Base-by-base conservation (phyloP, 2,329 filamentous ascomycete genomes). In the Sporothrix globosa region DNA sequence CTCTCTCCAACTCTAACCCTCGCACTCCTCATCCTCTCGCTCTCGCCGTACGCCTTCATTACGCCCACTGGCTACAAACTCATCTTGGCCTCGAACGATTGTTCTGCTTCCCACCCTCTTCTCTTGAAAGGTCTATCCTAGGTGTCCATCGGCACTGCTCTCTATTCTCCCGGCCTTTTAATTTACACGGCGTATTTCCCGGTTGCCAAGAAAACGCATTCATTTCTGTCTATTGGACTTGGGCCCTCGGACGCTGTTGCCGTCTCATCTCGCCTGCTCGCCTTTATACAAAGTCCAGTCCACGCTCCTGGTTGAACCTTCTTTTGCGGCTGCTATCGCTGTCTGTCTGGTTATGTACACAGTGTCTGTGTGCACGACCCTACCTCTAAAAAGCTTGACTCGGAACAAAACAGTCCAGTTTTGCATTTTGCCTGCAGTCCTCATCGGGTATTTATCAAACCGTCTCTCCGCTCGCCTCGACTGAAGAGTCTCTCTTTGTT, bases 121-220 rank as follows among this genome's bases (percentile, higher is more conserved):
- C 63, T 53, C 63, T 52, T 50, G 27, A 48, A 1, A 34, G 9
- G 27, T 34, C 68, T 54, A 24, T 65, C 24, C 58, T 69, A 39
- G 27, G 34, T 34, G 58, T 46, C 68, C 63, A 24, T 66, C 19
- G 63, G 27, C 41, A 46, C n/a, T 24, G 52, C 17, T 50, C 41
- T 50, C 30, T 24, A 44, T 54, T 56, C 27, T 14, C 65, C 65
- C 13, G 65, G 30, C 39, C 13, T 46, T 69, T 41, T 44, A 65
- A 69, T 69, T 5, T 69, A 69, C 50, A n/a, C 53, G 46, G 54
- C 52, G 53, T 63, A 63, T 63, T 53, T 53, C 46, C 41, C 53
- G 44, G 19, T 27, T 56, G 50, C 50, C 67, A 66, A 66, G 27
- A 53, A 52, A 21, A 39, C 24, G 46, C 46, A 30, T 27, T 19